phyloP scores from a whole-genome alignment of 495 filamentous ascomycete genomes.

The Daldinia childiae region DNA sequence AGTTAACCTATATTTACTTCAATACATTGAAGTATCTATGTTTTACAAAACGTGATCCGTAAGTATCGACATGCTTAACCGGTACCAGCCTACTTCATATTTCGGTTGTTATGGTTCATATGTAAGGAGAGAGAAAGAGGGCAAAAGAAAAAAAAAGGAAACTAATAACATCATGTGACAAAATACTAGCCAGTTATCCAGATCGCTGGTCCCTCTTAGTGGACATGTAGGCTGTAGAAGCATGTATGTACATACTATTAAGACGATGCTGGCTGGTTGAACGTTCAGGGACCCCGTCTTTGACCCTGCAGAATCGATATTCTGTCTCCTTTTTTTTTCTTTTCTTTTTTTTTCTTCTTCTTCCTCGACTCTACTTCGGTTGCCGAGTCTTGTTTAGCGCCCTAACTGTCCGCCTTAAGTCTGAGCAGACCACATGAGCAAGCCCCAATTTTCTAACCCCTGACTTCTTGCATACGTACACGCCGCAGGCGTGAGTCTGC shows the following conservation, averaged over 20 bases:
- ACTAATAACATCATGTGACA: constrained; percentile 33
- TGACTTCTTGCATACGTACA: constrained; percentile 37
- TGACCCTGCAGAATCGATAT: constrained; percentile 41
- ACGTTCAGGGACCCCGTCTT: constrained; percentile 19
- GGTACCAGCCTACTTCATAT: constrained; percentile 1
- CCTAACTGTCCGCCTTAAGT: constrained; percentile 40
- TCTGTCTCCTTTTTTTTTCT: constrained; percentile 21
- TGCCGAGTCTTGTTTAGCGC: constrained; percentile 46
- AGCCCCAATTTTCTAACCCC: constrained; percentile 40
- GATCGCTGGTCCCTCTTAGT: constrained; percentile 30
- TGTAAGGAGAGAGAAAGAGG: not conserved
- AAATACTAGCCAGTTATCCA: constrained; percentile 33
- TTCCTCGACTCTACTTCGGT: constrained; percentile 32
- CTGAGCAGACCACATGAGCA: constrained; percentile 45
- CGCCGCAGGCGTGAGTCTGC: constrained; percentile 38
- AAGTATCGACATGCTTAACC: constrained; percentile 17
- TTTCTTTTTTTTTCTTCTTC: no score
- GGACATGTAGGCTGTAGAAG: not conserved
- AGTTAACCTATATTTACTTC: no score
- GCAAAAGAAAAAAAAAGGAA: not conserved
- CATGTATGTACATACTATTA: constrained; percentile 11
- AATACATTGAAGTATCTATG: no score
- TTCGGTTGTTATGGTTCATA: constrained; percentile 5
- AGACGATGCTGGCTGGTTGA: constrained; percentile 31
- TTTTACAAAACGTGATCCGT: constrained; percentile 9